These are phyloP conservation scores for Ostreobium quekettii DNA, from an alignment of 139 green algal genomes.

Conservation along the genomic window DNA sequence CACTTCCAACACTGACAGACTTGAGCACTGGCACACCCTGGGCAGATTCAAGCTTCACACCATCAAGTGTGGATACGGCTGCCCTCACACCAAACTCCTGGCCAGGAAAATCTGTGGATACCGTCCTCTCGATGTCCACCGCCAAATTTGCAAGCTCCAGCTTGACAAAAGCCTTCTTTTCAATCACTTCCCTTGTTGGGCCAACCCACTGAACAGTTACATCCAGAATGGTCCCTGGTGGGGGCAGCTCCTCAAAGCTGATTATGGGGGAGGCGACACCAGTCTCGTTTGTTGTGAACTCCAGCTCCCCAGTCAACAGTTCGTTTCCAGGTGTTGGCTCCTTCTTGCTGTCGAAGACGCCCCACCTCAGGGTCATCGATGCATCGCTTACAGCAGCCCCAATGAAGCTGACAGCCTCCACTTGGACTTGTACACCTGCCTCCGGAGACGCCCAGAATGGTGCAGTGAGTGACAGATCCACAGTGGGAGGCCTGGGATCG, in stretches of 20 bases:
- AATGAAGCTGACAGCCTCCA: not conserved
- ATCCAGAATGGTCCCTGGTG: not conserved
- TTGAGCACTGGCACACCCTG: not conserved
- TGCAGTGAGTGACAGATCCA: not conserved
- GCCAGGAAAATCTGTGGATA: constrained; percentile 8
- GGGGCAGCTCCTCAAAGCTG: constrained; percentile 2
- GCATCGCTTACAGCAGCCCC: not conserved
- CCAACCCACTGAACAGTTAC: not conserved
- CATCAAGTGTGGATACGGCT: not conserved
- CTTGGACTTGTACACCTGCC: not conserved
- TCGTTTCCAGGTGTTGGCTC: too few relatives aligned
- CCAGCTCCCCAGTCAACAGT: not conserved
- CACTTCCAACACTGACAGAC: not conserved
- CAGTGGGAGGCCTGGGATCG: constrained; percentile 10
- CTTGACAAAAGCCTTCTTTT: not conserved
- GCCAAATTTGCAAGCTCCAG: constrained; percentile 1
- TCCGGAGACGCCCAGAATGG: not conserved
- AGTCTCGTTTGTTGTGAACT: constrained; percentile 1
- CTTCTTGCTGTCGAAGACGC: too few relatives aligned
- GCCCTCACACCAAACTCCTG: not conserved
- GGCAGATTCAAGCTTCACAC: not conserved
- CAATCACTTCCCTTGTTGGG: constrained; percentile 11
- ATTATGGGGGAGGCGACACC: not conserved
- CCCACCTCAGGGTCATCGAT: not conserved
- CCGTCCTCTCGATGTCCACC: not conserved